phyloP scores from a whole-genome alignment of 1,139 yeast genomes.

The Pichia kudriavzevii region DNA sequence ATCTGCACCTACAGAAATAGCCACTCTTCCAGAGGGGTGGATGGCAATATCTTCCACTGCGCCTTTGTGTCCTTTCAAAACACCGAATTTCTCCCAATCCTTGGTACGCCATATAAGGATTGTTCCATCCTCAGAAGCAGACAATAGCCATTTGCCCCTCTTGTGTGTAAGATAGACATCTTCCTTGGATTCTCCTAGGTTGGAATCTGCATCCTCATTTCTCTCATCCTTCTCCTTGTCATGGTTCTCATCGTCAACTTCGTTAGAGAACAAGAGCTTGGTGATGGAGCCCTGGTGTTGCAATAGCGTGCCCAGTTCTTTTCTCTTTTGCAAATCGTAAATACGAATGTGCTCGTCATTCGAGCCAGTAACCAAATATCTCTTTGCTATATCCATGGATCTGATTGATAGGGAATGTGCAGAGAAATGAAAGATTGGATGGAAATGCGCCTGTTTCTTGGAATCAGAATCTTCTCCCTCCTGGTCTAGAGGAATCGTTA shows the following conservation, averaged over 20 bases:
- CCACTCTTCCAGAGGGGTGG: conserved; percentile 90
- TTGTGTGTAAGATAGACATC: conserved; percentile 28
- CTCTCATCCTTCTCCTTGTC: conserved; percentile 11
- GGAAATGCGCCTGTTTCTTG: conserved; percentile 53
- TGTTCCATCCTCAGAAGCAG: conserved; percentile 88
- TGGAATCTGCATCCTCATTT: too few relatives aligned
- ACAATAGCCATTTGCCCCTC: conserved; percentile 77
- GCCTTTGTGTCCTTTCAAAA: conserved; percentile 75
- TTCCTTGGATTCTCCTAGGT: conserved; percentile 10
- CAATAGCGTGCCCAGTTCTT: conserved; percentile 83
- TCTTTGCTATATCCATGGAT: conserved; percentile 71
- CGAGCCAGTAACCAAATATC: conserved; percentile 89
- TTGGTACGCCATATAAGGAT: conserved; percentile 90
- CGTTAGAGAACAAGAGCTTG: conserved; percentile 60
- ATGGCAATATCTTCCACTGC: conserved; percentile 76
- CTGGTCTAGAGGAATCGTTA: conserved; percentile 37
- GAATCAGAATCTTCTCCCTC: conserved; percentile 22
- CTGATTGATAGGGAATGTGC: conserved; percentile 88
- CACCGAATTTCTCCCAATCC: conserved; percentile 93
- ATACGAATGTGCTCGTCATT: conserved; percentile 94
- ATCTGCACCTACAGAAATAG: conserved; percentile 83
- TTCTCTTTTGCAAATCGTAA: conserved; percentile 88
- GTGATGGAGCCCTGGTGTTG: conserved; percentile 91
- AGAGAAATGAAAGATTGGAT: conserved; percentile 91
- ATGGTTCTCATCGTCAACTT: conserved; percentile 22